Percentiles rank a stretch among this genome's conserved stretches.
These are phyloP conservation scores for Cercospora sp. DNA, from an alignment of 2,329 filamentous ascomycete genomes.

Conservation along the genomic window DNA sequence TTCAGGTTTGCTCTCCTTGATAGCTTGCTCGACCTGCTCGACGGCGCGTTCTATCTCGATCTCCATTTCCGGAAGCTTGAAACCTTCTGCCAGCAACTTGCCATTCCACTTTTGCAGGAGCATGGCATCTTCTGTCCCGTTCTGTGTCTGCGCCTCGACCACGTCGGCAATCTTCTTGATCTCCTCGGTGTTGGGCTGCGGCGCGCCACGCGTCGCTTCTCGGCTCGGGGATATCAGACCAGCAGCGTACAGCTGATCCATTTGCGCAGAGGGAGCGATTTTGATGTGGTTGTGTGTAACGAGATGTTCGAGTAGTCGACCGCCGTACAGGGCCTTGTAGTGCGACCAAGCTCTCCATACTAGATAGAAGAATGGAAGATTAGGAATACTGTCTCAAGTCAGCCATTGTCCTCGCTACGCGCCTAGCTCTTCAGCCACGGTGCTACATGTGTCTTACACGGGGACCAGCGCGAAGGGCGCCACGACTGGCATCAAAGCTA, in stretches of 20 bases:
- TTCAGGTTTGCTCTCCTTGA: constrained; percentile 35
- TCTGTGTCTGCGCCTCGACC: constrained; percentile 44
- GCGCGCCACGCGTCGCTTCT: constrained; percentile 42
- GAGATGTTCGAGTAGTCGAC: constrained; percentile 80
- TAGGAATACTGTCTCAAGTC: constrained; percentile 67
- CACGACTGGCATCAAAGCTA: constrained; percentile 78
- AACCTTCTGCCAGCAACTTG: constrained; percentile 52
- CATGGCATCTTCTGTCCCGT: constrained; percentile 49
- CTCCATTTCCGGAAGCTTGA: constrained; percentile 53
- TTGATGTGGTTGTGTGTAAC: constrained; percentile 70
- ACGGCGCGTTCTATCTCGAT: constrained; percentile 56
- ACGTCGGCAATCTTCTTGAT: constrained; percentile 42
- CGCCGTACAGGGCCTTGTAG: constrained; percentile 81
- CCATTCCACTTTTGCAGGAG: constrained; percentile 53
- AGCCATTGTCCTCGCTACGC: constrained; percentile 6
- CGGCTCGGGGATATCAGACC: constrained; percentile 49
- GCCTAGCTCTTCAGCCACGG: neutral
- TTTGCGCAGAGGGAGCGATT: constrained; percentile 62
- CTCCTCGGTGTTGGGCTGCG: constrained; percentile 41
- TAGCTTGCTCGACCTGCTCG: constrained; percentile 50
- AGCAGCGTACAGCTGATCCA: constrained; percentile 72
- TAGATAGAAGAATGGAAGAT: constrained; percentile 96
- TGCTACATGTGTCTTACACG: constrained; percentile 59
- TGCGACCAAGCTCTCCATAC: constrained; percentile 89
- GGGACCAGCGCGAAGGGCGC: constrained; percentile 81